phyloP scores from a whole-genome alignment of 2,329 filamentous ascomycete species.

The Talaromyces sp. region DNA sequence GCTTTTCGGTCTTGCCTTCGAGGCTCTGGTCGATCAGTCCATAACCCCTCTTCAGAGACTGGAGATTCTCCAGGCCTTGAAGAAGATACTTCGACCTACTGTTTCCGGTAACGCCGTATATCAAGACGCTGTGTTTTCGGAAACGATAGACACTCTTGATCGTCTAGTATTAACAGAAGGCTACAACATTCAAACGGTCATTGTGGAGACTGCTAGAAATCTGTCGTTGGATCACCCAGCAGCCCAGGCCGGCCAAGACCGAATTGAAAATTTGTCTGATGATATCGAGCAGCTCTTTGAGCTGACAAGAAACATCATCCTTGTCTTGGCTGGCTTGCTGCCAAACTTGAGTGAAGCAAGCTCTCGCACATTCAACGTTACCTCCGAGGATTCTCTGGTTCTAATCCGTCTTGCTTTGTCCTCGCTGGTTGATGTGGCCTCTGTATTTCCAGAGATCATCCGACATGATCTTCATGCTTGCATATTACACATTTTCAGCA shows the following conservation, averaged over 20 bases:
- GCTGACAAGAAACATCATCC: slow-evolving; percentile 88
- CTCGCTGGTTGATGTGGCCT: slow-evolving; percentile 86
- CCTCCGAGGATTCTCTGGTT: slow-evolving; percentile 72
- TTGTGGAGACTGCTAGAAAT: slow-evolving; percentile 88
- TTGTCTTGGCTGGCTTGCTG: slow-evolving; percentile 81
- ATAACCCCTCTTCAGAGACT: slow-evolving; percentile 71
- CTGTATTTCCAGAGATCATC: slow-evolving; percentile 94
- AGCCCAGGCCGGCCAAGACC: slow-evolving; percentile 62
- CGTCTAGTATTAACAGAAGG: slow-evolving; percentile 88
- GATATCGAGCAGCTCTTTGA: slow-evolving; percentile 98
- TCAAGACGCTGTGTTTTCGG: slow-evolving; percentile 88
- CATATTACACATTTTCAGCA: slow-evolving; percentile 93
- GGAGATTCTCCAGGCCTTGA: slow-evolving; percentile 83
- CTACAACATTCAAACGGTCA: slow-evolving; percentile 80
- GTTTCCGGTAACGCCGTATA: slow-evolving; percentile 97
- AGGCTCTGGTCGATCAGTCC: slow-evolving; percentile 81
- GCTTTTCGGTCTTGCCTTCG: slow-evolving; percentile 91
- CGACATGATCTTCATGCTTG: slow-evolving; percentile 94
- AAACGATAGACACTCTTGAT: slow-evolving; percentile 94
- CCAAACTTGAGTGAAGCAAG: slow-evolving; percentile 60
- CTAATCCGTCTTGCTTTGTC: slow-evolving; percentile 76
- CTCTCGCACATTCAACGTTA: slow-evolving; percentile 66
- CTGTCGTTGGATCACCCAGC: slow-evolving; percentile 89
- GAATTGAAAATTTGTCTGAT: slow-evolving; percentile 77
- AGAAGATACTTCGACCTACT: slow-evolving; percentile 89